Evolutionary conservation across 352 stramenopile genomes (phyloP).

Genomic region (Plasmopara muralis): DNA sequence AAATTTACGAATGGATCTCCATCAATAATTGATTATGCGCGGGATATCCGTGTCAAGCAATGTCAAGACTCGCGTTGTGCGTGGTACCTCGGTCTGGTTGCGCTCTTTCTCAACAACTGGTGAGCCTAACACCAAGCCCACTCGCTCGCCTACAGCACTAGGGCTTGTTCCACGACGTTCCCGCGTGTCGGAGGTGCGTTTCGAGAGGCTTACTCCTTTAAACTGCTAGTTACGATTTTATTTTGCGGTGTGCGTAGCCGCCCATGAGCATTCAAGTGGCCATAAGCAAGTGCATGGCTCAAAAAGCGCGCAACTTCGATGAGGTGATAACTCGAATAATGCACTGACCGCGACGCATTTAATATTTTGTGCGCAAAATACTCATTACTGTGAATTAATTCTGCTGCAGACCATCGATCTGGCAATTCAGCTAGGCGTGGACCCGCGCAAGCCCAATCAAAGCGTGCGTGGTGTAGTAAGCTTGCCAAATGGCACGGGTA

Average conservation of each 20-base stretch:
- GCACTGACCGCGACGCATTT: not conserved
- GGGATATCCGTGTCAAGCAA: slow-evolving; percentile 30
- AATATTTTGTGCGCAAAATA: not conserved
- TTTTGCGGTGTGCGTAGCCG: slow-evolving; percentile 22
- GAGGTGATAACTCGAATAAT: slow-evolving; percentile 36
- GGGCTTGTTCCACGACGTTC: slow-evolving; percentile 54
- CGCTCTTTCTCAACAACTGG: slow-evolving; percentile 39
- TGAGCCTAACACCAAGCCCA: slow-evolving; percentile 12
- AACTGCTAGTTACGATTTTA: slow-evolving; percentile 2
- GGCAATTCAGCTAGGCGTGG: slow-evolving; percentile 76
- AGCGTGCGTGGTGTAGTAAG: slow-evolving; percentile 81
- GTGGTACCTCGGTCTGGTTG: slow-evolving; percentile 32
- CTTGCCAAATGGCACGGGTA: slow-evolving; percentile 83
- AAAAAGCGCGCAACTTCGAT: slow-evolving; percentile 74
- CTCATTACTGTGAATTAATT: slow-evolving; percentile 4
- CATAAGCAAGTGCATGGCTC: slow-evolving; percentile 47
- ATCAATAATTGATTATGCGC: slow-evolving; percentile 38
- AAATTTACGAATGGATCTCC: slow-evolving; percentile 3
- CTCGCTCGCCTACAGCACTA: slow-evolving; percentile 59
- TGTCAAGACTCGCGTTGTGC: slow-evolving; percentile 25
- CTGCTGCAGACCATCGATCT: slow-evolving; percentile 68
- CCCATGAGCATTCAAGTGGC: slow-evolving; percentile 56
- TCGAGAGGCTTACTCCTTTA: slow-evolving; percentile 1
- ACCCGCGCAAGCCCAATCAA: slow-evolving; percentile 86
- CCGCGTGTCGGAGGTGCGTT: slow-evolving; percentile 41